Percentiles rank a stretch among this genome's conserved stretches.
These are phyloP conservation scores for Podila epicladia DNA, from an alignment of 192 early-diverging fungal genomes.

Conservation along the genomic window DNA sequence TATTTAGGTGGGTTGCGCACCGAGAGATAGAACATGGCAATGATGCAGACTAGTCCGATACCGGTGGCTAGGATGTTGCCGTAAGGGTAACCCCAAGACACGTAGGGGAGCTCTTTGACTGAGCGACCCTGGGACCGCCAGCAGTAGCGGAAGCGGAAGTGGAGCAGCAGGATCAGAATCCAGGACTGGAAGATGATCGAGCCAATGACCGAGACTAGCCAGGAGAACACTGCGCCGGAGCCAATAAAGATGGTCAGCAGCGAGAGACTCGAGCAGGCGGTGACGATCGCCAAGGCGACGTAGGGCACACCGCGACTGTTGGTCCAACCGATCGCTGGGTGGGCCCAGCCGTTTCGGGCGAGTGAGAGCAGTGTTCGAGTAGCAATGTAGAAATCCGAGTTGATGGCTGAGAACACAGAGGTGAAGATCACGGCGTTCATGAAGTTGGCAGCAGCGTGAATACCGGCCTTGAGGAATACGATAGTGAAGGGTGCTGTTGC, in stretches of 20 bases:
- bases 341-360: constrained; percentile 82
- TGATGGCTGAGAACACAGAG: constrained; percentile 80
- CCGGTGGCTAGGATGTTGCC: constrained; percentile 68
- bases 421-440: constrained; percentile 81
- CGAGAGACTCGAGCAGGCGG: constrained; percentile 68
- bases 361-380: constrained; percentile 81
- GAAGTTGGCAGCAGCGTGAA: constrained; percentile 66
- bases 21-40: constrained; percentile 59
- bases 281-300: constrained; percentile 66
- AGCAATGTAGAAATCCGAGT: constrained; percentile 89
- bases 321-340: constrained; percentile 67
- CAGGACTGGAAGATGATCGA: constrained; percentile 86
- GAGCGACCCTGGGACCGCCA: constrained; percentile 76
- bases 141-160: constrained; percentile 87
- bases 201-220: constrained; percentile 72
- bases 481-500: constrained; percentile 75
- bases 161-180: constrained; percentile 83
- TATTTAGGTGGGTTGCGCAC: constrained; percentile 61
- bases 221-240: constrained; percentile 77
- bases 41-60: constrained; percentile 70
- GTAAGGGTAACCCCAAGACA: constrained; percentile 62
- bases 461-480: constrained; percentile 72
- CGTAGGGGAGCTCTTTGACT: constrained; percentile 66
- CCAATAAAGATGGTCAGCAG: constrained; percentile 71
- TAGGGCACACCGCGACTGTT: constrained; percentile 74